Conservation (phyloP, 352 stramenopile species). For the Globisporangium ultimum region DNA sequence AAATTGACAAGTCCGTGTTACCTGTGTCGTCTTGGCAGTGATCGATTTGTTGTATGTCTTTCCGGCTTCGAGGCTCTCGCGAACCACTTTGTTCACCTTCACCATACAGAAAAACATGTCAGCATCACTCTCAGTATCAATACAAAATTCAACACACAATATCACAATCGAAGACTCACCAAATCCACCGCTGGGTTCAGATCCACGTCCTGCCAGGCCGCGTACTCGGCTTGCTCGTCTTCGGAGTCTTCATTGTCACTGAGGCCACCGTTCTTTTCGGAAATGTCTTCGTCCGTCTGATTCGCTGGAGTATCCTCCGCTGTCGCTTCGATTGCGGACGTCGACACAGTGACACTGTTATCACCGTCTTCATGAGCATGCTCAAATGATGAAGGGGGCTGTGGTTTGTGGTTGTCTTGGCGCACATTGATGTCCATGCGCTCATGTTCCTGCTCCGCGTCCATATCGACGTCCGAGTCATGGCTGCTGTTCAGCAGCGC, state of each 20-base stretch:
- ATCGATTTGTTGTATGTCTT: slow-evolving; percentile 88
- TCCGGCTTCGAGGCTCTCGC: slow-evolving; percentile 66
- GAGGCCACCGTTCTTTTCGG: slow-evolving; percentile 30
- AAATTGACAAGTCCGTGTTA: background rate
- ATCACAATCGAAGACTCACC: slow-evolving; percentile 22
- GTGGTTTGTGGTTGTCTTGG: background rate
- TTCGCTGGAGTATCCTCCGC: slow-evolving; percentile 17
- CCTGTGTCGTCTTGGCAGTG: slow-evolving; percentile 72
- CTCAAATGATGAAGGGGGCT: too few species aligned
- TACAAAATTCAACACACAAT: background rate
- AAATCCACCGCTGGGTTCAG: slow-evolving; percentile 80
- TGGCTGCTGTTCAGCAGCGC: slow-evolving; percentile 34
- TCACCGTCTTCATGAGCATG: too few species aligned
- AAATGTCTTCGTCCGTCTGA: slow-evolving; percentile 28
- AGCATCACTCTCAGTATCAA: background rate
- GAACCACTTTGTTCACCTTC: slow-evolving; percentile 59
- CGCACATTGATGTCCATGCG: slow-evolving; percentile 7
- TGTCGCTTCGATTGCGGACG: background rate
- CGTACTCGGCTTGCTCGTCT: slow-evolving; percentile 75
- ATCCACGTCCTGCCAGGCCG: slow-evolving; percentile 76
- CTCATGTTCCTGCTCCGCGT: slow-evolving; percentile 10
- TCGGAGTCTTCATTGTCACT: slow-evolving; percentile 84
- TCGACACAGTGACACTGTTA: background rate
- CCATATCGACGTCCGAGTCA: slow-evolving; percentile 32
- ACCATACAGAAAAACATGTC: background rate